A percentile compares a stretch with the other conserved stretches of the same genome.
Evolutionary conservation across 1,284 basidiomycete genomes (phyloP).

Genomic region (Moesziomyces aphidis): DNA sequence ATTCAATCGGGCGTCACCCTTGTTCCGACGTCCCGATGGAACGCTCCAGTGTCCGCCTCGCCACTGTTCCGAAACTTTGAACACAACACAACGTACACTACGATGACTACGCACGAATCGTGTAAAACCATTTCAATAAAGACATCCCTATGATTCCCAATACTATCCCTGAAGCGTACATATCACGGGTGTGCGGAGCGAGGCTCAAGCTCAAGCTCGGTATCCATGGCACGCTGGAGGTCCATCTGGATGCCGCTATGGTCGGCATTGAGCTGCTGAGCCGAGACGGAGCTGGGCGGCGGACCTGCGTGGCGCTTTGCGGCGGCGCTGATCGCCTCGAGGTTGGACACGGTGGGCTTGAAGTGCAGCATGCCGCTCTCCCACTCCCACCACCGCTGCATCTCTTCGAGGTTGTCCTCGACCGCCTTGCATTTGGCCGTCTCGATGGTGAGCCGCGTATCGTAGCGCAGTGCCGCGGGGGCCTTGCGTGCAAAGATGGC

Average conservation of each 20-base stretch:
- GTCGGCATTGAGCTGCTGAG: constrained; percentile 44
- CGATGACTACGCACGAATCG: too few species aligned
- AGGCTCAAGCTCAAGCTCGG: constrained; percentile 43
- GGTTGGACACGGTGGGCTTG: constrained; percentile 48
- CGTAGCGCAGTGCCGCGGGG: constrained; percentile 35
- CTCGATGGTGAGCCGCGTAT: constrained; percentile 42
- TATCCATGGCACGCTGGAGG: constrained; percentile 36
- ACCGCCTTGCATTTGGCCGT: constrained; percentile 41
- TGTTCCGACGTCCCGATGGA: too few species aligned
- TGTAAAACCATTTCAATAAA: too few species aligned
- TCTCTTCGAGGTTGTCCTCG: constrained; percentile 47
- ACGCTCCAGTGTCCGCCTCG: too few species aligned
- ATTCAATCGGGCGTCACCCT: too few species aligned
- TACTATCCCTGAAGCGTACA: too few species aligned
- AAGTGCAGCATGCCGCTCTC: constrained; percentile 45
- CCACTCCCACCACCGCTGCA: constrained; percentile 54
- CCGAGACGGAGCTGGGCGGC: constrained; percentile 30
- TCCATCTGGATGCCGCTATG: constrained; percentile 48
- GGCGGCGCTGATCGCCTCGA: constrained; percentile 40
- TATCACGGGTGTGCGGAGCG: constrained; percentile 2
- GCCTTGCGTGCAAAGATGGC: constrained; percentile 51
- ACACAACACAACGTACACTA: too few species aligned
- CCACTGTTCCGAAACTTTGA: too few species aligned
- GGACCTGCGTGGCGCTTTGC: constrained; percentile 29
- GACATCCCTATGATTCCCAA: too few species aligned